Evolutionary conservation across 1,284 basidiomycete genomes (phyloP).

Genomic region (Ceratobasidium sp.): DNA sequence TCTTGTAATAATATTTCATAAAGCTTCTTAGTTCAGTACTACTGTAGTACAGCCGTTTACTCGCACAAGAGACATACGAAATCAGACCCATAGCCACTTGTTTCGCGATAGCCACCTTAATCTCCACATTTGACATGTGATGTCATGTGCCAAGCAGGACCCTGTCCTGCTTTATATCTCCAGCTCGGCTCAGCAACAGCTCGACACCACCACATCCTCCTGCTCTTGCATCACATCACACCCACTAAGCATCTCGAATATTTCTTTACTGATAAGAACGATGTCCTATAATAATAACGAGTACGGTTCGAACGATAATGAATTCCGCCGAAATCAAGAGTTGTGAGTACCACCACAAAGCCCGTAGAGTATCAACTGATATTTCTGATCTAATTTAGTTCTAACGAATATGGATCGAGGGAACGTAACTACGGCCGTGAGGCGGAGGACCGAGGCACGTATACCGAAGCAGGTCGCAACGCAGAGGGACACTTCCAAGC

Average conservation of each 20-base stretch:
- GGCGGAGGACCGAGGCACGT: conserved; percentile 7
- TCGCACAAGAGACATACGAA: too few relatives aligned
- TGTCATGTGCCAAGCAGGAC: conserved; percentile 10
- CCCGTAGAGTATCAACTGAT: not conserved
- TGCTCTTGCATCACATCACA: too few relatives aligned
- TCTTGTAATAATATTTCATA: not conserved
- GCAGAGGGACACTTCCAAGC: conserved; percentile 28
- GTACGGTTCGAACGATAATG: conserved; percentile 18
- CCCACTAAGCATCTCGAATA: not conserved
- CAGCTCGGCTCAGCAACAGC: not conserved
- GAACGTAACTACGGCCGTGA: conserved; percentile 12
- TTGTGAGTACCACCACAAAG: not conserved
- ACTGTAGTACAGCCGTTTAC: not conserved
- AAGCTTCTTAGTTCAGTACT: not conserved
- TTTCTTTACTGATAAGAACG: not conserved
- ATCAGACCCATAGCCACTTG: not conserved
- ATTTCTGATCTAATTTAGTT: not conserved
- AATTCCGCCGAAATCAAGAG: conserved; percentile 23
- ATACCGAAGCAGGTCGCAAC: conserved; percentile 30
- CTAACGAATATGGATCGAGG: conserved; percentile 2
- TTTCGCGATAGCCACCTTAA: not conserved
- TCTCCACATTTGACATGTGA: not conserved
- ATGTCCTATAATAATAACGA: conserved; percentile 35
- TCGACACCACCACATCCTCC: not conserved
- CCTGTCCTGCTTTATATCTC: not conserved